These are phyloP conservation scores for Termitomyces sp. DNA, from an alignment of 768 basidiomycete genomes.

Conservation along the genomic window DNA sequence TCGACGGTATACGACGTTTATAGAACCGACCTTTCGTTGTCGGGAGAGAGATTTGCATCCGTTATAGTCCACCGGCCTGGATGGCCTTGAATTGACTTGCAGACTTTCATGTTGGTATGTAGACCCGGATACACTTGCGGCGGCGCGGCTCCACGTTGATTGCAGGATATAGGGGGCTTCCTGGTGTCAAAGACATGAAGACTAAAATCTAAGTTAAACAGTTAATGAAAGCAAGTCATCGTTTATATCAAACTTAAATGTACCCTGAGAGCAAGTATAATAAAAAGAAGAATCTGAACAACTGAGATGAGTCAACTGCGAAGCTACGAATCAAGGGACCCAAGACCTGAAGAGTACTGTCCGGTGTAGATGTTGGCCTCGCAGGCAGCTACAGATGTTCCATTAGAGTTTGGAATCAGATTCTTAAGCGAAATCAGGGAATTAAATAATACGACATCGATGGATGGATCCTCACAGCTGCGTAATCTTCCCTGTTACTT, in stretches of 20 bases:
- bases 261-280: constrained; percentile 88
- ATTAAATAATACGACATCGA: neutral
- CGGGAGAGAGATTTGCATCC: constrained; percentile 85
- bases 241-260: constrained; percentile 1
- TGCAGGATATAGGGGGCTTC: constrained; percentile 31
- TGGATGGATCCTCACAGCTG: constrained; percentile 37
- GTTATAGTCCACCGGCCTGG: constrained; percentile 91
- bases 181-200: constrained; percentile 85
- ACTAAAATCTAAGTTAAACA: constrained; percentile 59
- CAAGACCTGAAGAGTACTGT: constrained; percentile 70
- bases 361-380: constrained; percentile 77
- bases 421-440: constrained; percentile 35
- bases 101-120: constrained; percentile 39
- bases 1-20: neutral
- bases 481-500: constrained; percentile 46
- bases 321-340: neutral
- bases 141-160: constrained; percentile 10
- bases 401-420: constrained; percentile 73
- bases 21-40: constrained; percentile 68
- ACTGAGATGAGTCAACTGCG: constrained; percentile 1
- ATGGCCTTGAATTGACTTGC: constrained; percentile 67
- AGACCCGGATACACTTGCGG: constrained; percentile 22
- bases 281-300: constrained; percentile 79
- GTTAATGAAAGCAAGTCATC: neutral
- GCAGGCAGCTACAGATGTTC: constrained; percentile 74